Conservation (phyloP, 164 flowering plant species). For the Warburgia ugandensis region DNA sequence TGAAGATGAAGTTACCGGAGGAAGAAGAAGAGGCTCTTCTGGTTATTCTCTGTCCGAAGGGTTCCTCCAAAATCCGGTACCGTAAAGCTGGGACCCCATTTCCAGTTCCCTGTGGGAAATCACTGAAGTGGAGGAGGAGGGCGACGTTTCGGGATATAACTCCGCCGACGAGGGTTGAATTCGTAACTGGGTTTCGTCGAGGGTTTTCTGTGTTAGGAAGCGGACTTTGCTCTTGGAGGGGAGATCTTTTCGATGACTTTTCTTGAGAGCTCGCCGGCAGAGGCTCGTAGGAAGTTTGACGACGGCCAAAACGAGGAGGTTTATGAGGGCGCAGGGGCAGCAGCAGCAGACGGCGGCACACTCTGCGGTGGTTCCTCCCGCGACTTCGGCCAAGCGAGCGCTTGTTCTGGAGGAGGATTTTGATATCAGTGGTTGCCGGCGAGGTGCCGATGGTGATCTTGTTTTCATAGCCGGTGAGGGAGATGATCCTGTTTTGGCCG, state of each 20-base stretch:
- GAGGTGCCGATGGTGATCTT: neutral
- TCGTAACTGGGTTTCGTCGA: conserved; percentile 31
- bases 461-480: no score
- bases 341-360: conserved; percentile 88
- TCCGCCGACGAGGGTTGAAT: conserved; percentile 21
- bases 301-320: conserved; percentile 47
- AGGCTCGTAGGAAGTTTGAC: conserved; percentile 78
- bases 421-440: conserved; percentile 23
- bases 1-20: no score
- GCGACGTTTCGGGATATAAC: neutral
- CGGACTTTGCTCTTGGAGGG: no score
- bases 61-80: conserved; percentile 91
- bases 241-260: conserved; percentile 23
- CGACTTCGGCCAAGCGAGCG: conserved; percentile 52
- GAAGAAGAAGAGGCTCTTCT: no score
- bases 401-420: conserved; percentile 13
- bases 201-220: no score
- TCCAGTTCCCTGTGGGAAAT: conserved; percentile 58
- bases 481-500: no score
- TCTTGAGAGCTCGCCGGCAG: conserved; percentile 44
- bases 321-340: conserved; percentile 66
- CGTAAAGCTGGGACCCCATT: conserved; percentile 68
- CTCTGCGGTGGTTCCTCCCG: conserved; percentile 76
- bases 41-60: conserved; percentile 43
- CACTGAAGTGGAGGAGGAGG: conserved; percentile 10